These are phyloP conservation scores for Aethionema arabicum DNA, from an alignment of 345 rosid genomes.

Conservation along the genomic window DNA sequence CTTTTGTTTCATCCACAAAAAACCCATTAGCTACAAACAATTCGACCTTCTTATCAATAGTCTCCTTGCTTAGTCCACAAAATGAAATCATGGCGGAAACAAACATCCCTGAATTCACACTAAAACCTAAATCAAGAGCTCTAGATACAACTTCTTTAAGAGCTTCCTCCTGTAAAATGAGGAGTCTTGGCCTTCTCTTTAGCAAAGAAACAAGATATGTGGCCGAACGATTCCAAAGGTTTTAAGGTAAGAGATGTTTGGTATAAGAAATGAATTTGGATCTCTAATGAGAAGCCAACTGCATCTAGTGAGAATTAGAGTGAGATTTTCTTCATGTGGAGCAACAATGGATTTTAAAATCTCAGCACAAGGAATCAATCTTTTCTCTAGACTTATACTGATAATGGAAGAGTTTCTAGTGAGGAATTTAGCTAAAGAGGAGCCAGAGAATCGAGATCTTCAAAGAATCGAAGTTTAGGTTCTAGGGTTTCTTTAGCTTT, in stretches of 20 bases:
- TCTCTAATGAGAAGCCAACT: no score
- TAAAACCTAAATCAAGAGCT: no score
- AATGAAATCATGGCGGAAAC: no score
- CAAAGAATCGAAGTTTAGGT: slow-evolving; percentile 42
- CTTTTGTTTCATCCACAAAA: slow-evolving; percentile 32
- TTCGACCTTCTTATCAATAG: slow-evolving; percentile 34
- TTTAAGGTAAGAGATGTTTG: slow-evolving; percentile 35
- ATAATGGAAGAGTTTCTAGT: slow-evolving; percentile 23
- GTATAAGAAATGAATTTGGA: slow-evolving; percentile 33
- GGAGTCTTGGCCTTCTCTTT: no score
- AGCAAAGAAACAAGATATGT: no score
- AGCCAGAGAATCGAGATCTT: slow-evolving; percentile 37
- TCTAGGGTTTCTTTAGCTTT: slow-evolving; percentile 22
- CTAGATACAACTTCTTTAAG: no score
- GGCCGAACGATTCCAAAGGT: no score
- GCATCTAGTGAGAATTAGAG: no score
- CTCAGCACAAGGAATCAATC: no score
- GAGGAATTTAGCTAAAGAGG: slow-evolving; percentile 33
- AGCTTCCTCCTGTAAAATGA: no score
- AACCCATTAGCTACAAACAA: slow-evolving; percentile 38
- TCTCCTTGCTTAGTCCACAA: slow-evolving; percentile 34
- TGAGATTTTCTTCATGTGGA: slow-evolving; percentile 27
- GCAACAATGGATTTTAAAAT: slow-evolving; percentile 29
- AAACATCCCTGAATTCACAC: no score
- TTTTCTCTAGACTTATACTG: slow-evolving; percentile 38